Percentiles rank a stretch among this genome's conserved stretches.
These are phyloP conservation scores for Mariannaea sp. DNA, from an alignment of 2,329 filamentous ascomycete genomes.

Conservation along the genomic window DNA sequence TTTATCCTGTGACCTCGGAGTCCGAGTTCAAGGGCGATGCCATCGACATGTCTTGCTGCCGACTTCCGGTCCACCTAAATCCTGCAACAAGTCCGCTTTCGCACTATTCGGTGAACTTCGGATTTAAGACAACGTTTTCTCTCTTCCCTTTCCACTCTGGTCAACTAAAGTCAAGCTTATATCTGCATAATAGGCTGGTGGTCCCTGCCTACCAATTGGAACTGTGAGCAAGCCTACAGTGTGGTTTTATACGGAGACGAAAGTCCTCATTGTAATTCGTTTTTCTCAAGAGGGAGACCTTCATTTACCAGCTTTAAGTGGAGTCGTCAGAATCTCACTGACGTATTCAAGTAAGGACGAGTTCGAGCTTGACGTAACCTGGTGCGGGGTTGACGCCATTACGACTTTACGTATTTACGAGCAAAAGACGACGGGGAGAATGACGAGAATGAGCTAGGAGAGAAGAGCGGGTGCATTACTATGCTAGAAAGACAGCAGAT, in stretches of 20 bases:
- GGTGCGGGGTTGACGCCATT: conserved; percentile 19
- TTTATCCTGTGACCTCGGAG: conserved; percentile 19
- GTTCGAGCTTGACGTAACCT: conserved; percentile 14
- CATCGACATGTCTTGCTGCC: conserved; percentile 17
- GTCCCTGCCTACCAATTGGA: no score
- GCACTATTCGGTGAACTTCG: conserved; percentile 4
- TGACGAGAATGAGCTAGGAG: background rate
- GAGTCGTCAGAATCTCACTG: no score
- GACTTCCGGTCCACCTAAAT: conserved; percentile 26
- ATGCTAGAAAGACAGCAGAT: conserved; percentile 1
- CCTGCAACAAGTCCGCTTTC: background rate
- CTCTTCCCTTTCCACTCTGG: background rate
- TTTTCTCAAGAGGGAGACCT: no score
- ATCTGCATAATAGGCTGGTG: no score
- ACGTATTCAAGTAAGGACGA: no score
- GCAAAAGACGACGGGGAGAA: background rate
- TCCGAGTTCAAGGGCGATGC: conserved; percentile 14
- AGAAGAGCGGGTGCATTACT: background rate
- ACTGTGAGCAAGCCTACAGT: no score
- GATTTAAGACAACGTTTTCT: conserved; percentile 13
- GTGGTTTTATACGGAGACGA: no score
- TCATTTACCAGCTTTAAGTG: no score
- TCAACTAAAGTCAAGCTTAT: background rate
- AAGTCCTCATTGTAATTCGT: no score
- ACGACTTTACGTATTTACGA: no score